Evolutionary conservation across 164 flowering plant species (phyloP).

Genomic region (Houttuynia cordata): DNA sequence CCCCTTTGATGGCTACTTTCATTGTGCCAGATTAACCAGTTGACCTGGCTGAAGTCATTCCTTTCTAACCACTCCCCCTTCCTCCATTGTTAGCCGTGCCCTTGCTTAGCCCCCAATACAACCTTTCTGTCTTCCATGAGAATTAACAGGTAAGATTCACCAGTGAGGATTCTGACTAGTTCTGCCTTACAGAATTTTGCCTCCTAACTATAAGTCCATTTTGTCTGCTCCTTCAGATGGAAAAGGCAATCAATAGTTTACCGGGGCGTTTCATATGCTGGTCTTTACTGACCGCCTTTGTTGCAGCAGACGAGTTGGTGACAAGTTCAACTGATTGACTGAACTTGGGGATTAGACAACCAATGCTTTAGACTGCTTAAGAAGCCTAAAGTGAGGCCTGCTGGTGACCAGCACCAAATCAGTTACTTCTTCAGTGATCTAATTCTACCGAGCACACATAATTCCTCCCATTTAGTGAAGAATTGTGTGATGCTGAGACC

Average conservation of each 20-base stretch:
- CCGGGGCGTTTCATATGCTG: constrained; percentile 61
- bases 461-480: constrained; percentile 14
- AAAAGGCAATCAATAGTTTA: constrained; percentile 74
- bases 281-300: constrained; percentile 75
- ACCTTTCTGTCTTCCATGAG: too few species aligned
- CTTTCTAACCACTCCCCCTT: too few species aligned
- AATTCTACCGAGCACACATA: constrained; percentile 26
- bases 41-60: too few species aligned
- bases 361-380: constrained; percentile 75
- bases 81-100: too few species aligned
- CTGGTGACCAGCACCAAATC: constrained; percentile 78
- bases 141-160: constrained; percentile 58
- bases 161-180: constrained; percentile 46
- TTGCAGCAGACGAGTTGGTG: constrained; percentile 59
- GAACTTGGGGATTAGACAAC: constrained; percentile 74
- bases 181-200: constrained; percentile 58
- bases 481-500: constrained; percentile 13
- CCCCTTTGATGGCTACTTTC: too few species aligned
- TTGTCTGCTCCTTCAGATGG: constrained; percentile 70
- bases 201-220: constrained; percentile 52
- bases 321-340: constrained; percentile 66
- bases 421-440: constrained; percentile 39
- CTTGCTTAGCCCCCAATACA: too few species aligned
- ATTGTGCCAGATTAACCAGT: too few species aligned
- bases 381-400: constrained; percentile 71